phyloP scores from a whole-genome alignment of 805 yeast species.

The Kluyveromyces dobzhanskii region DNA sequence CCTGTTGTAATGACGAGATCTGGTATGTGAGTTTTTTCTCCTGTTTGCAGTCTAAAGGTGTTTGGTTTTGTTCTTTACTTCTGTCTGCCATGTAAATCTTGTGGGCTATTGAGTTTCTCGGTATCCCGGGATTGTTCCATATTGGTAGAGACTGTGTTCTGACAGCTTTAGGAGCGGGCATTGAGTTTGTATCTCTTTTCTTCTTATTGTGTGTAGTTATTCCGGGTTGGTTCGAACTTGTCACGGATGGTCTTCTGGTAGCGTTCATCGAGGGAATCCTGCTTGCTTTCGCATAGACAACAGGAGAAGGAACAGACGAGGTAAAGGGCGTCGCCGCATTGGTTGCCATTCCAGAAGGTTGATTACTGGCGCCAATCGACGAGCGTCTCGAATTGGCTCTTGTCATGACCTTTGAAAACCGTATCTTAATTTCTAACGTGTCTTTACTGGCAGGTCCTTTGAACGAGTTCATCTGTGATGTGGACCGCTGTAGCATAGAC shows the following conservation, averaged over 20 bases:
- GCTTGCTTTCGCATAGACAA: background rate
- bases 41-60: background rate
- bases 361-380: constrained; percentile 3
- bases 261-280: constrained; percentile 2
- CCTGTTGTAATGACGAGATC: constrained; percentile 19
- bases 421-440: constrained; percentile 28
- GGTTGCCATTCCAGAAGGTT: background rate
- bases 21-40: constrained; percentile 11
- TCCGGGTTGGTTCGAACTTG: constrained; percentile 1
- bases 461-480: constrained; percentile 3
- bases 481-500: constrained; percentile 23
- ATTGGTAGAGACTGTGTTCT: constrained; percentile 39
- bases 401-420: constrained; percentile 23
- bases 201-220: background rate
- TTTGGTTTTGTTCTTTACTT: constrained; percentile 16
- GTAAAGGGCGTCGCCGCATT: background rate
- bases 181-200: constrained; percentile 33
- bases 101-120: constrained; percentile 27
- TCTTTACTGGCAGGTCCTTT: constrained; percentile 10
- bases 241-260: constrained; percentile 3
- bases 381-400: constrained; percentile 9
- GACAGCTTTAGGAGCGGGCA: constrained; percentile 39
- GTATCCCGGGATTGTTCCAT: constrained; percentile 23
- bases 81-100: constrained; percentile 28
- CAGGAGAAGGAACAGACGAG: background rate